A percentile compares a stretch with the other conserved stretches of the same genome.
Evolutionary conservation across 768 basidiomycete species (phyloP).

Genomic region (Clitopilus hobsonii): DNA sequence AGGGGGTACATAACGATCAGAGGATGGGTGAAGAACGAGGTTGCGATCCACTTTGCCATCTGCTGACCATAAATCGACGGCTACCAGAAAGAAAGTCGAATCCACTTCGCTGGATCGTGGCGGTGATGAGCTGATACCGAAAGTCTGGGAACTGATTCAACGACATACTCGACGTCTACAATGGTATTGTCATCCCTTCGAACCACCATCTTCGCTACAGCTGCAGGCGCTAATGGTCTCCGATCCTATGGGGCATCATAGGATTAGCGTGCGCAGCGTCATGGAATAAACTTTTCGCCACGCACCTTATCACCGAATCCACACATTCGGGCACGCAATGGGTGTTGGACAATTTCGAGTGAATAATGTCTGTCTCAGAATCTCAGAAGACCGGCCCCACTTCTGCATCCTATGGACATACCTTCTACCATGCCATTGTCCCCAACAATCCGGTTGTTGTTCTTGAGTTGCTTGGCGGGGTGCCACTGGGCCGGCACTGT

Average conservation of each 20-base stretch:
- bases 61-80: constrained; percentile 89
- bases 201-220: constrained; percentile 81
- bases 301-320: constrained; percentile 93
- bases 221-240: constrained; percentile 86
- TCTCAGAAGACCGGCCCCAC: constrained; percentile 8
- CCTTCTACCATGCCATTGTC: constrained; percentile 64
- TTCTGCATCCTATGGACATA: constrained; percentile 25
- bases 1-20: constrained; percentile 68
- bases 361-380: constrained; percentile 60
- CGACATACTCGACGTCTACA: constrained; percentile 72
- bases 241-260: constrained; percentile 60
- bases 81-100: constrained; percentile 83
- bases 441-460: constrained; percentile 64
- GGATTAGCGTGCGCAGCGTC: constrained; percentile 3
- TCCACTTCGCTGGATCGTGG: constrained; percentile 63
- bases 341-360: constrained; percentile 83
- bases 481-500: constrained; percentile 18
- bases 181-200: constrained; percentile 59
- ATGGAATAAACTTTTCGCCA: constrained; percentile 9
- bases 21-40: constrained; percentile 82
- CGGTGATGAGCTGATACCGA: constrained; percentile 1
- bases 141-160: background rate
- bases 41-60: constrained; percentile 84
- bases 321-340: constrained; percentile 89
- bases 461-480: constrained; percentile 29